phyloP scores from a whole-genome alignment of 345 rosid genomes.

The Anastatica hierochuntica region DNA sequence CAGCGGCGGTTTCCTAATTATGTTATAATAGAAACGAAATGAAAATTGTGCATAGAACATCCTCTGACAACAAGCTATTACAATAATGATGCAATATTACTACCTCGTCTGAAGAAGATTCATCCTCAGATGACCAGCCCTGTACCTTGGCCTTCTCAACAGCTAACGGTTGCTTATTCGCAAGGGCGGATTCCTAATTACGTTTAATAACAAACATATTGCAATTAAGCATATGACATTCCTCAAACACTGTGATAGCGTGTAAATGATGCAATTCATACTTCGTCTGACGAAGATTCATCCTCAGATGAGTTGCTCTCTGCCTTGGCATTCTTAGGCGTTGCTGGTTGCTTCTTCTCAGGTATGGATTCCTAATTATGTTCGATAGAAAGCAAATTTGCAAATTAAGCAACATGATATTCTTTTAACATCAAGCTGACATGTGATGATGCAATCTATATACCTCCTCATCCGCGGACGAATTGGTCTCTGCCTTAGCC shows the following conservation, averaged over 20 bases:
- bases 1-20: no score
- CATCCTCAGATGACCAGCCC: slow-evolving; percentile 28
- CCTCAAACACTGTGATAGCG: not conserved
- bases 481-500: slow-evolving; percentile 25
- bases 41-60: not conserved
- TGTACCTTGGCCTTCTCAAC: slow-evolving; percentile 9
- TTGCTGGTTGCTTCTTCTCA: slow-evolving; percentile 1
- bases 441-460: not conserved
- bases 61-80: no score
- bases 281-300: slow-evolving; percentile 35
- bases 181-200: slow-evolving; percentile 20
- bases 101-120: slow-evolving; percentile 29
- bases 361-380: slow-evolving; percentile 20
- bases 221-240: not conserved
- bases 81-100: not conserved
- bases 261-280: slow-evolving; percentile 1
- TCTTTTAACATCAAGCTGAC: not conserved
- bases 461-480: slow-evolving; percentile 27
- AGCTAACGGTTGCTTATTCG: not conserved
- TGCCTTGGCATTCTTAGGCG: slow-evolving; percentile 10
- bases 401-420: not conserved
- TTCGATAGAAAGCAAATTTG: not conserved
- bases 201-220: not conserved
- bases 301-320: slow-evolving; percentile 32
- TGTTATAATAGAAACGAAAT: not conserved